Evolutionary conservation across 2,329 filamentous ascomycete genomes (phyloP).

Genomic region (Cladosporium halotolerans): DNA sequence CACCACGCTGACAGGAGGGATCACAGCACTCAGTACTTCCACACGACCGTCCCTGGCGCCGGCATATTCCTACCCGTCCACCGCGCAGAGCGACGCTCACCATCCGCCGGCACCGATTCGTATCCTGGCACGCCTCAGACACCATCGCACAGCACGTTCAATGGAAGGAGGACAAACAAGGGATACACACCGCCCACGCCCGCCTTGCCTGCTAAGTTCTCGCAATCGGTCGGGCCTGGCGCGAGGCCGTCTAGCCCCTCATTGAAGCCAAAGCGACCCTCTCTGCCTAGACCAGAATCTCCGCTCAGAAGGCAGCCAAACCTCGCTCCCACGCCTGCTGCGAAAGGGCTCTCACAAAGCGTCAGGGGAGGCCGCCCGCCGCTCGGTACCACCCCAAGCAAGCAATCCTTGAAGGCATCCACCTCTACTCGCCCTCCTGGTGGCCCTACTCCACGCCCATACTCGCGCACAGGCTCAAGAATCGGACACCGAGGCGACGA

Average conservation of each 20-base stretch:
- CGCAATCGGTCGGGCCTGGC: slow-evolving; percentile 75
- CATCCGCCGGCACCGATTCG: slow-evolving; percentile 46
- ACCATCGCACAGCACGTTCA: slow-evolving; percentile 53
- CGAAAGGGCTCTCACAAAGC: slow-evolving; percentile 50
- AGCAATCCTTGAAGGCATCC: slow-evolving; percentile 36
- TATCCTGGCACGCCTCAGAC: slow-evolving; percentile 63
- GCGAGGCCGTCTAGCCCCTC: slow-evolving; percentile 62
- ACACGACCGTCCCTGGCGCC: slow-evolving; percentile 67
- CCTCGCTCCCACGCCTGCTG: slow-evolving; percentile 49
- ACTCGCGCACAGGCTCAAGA: slow-evolving; percentile 43
- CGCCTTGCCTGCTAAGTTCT: slow-evolving; percentile 62
- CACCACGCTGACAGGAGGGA: not conserved
- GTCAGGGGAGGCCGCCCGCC: slow-evolving; percentile 45
- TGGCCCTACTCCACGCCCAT: slow-evolving; percentile 37
- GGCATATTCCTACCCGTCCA: slow-evolving; percentile 89
- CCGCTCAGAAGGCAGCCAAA: slow-evolving; percentile 62
- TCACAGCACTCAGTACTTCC: slow-evolving; percentile 58
- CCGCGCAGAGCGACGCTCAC: slow-evolving; percentile 67
- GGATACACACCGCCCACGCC: slow-evolving; percentile 49
- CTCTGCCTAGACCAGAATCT: slow-evolving; percentile 81
- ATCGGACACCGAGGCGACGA: slow-evolving; percentile 36
- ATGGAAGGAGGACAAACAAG: slow-evolving; percentile 3
- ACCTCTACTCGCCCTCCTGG: slow-evolving; percentile 46
- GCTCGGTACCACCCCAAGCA: slow-evolving; percentile 21
- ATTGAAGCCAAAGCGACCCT: slow-evolving; percentile 65